Base-by-base conservation (phyloP, 352 stramenopile species). In the Phytophthora citricola region DNA sequence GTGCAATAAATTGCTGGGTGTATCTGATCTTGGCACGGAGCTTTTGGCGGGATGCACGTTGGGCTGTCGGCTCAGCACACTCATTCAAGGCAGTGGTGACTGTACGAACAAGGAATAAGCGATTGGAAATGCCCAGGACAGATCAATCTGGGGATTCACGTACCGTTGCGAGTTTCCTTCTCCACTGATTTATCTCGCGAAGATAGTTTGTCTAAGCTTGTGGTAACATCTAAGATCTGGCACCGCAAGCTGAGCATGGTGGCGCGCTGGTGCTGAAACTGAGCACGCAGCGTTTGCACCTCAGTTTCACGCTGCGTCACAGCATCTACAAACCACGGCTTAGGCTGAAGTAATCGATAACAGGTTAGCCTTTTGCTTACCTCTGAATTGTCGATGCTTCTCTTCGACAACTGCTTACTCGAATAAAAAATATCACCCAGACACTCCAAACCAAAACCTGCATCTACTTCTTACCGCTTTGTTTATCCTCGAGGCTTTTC, bases 1-100 rank as follows among this genome's bases (percentile, higher is more conserved):
- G 65, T n/a, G 24, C 32, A 31, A 72, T 70, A n/a, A 81, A 73
- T n/a, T 85, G 60, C 17, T 76, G 24, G 10, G 86, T 76, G 44
- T 79, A 73, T 59, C 58, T 59, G 52, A 73, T 72, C 50, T 90
- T 89, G 10, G 64, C 70, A 55, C 65, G 63, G 15, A 88, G 55
- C 41, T 87, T 85, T 32, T 82, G 72, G 14, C 78, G 60, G 29
- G 75, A 63, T 15, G 65, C 24, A n/a, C 56, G 54, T 24, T 71
- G 58, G 29, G 59, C 40, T 29, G 72, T 70, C 10, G 74, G 48
- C 6, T 71, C 44, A 36, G 44, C 41, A 5, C 68, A 60, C 39
- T 75, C 56, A 22, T 62, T 24, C 5, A 83, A 54, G 11, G 71
- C 17, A 1, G 26, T 20, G 38, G 50, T 38, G 32, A 72, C 63